Percentiles rank a stretch among this genome's conserved stretches.
phyloP scores from a whole-genome alignment of 495 filamentous ascomycete genomes.

The Penicillium steckii region DNA sequence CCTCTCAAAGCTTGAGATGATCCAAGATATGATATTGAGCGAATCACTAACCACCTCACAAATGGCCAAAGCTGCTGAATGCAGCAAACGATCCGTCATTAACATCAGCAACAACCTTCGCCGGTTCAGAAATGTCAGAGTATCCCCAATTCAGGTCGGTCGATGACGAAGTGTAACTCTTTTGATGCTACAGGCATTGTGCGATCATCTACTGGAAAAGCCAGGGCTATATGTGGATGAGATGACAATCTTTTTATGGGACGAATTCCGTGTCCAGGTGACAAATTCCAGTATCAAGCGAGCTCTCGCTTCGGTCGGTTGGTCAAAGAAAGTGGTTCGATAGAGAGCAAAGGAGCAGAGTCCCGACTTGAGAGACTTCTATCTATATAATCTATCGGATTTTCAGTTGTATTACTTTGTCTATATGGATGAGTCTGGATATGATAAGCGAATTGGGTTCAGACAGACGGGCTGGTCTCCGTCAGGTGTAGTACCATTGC shows the following conservation, averaged over 20 bases:
- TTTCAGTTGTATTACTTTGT: not conserved
- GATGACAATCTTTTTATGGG: not conserved
- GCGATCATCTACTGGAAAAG: constrained; percentile 11
- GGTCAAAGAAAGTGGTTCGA: not conserved
- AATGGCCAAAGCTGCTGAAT: constrained; percentile 20
- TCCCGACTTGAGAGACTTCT: not conserved
- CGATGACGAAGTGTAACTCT: constrained; percentile 11
- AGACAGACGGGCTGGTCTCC: not conserved
- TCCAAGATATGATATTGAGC: constrained; percentile 19
- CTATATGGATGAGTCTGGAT: not conserved
- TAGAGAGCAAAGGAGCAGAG: not conserved
- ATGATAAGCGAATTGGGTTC: not conserved
- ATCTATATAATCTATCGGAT: not conserved
- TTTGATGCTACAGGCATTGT: constrained; percentile 17
- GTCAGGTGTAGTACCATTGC: not conserved
- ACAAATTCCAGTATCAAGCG: not conserved
- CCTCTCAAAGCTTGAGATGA: constrained; percentile 1
- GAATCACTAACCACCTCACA: constrained; percentile 15
- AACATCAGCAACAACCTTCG: constrained; percentile 23
- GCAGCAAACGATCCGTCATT: constrained; percentile 19
- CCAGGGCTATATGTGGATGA: constrained; percentile 12
- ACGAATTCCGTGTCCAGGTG: not conserved
- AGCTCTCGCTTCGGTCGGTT: not conserved
- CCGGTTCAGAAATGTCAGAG: constrained; percentile 2
- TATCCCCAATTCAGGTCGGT: constrained; percentile 14